Evolutionary conservation across 352 stramenopile species (phyloP).

Genomic region (Pythium periplocum): DNA sequence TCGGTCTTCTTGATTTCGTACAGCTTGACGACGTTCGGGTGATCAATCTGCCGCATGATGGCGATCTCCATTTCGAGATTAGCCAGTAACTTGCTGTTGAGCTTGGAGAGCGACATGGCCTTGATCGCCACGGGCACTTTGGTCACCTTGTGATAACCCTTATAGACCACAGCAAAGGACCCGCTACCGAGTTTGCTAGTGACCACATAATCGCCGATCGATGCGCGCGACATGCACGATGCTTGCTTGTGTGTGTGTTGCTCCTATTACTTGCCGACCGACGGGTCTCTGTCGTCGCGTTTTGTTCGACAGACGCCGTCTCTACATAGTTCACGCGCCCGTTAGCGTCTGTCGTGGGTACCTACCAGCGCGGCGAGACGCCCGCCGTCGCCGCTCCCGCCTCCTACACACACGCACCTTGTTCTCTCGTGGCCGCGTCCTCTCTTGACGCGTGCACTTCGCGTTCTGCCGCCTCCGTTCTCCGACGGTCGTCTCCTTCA

Average conservation of each 20-base stretch:
- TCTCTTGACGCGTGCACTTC: too few relatives aligned
- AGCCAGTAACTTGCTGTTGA: conserved; percentile 93
- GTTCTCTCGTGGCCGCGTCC: too few relatives aligned
- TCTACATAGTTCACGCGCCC: too few relatives aligned
- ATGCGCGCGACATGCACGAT: conserved; percentile 41
- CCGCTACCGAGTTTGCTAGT: conserved; percentile 89
- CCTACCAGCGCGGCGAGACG: too few relatives aligned
- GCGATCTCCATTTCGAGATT: conserved; percentile 97
- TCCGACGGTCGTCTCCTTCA: too few relatives aligned
- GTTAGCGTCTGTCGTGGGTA: too few relatives aligned
- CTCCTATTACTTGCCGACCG: too few relatives aligned
- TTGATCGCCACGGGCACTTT: conserved; percentile 91
- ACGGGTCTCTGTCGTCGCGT: too few relatives aligned
- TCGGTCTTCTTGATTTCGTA: conserved; percentile 95
- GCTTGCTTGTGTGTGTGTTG: background rate
- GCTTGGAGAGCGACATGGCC: conserved; percentile 89
- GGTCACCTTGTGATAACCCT: conserved; percentile 69
- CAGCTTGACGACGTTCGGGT: conserved; percentile 95
- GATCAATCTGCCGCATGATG: conserved; percentile 93
- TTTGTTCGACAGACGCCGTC: too few relatives aligned
- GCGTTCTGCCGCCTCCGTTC: too few relatives aligned
- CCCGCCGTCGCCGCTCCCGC: too few relatives aligned
- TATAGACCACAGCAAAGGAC: conserved; percentile 91
- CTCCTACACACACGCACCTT: too few relatives aligned
- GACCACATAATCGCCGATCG: conserved; percentile 85